These are phyloP conservation scores for Xylaria flabelliformis DNA, from an alignment of 495 filamentous ascomycete species.

Conservation along the genomic window DNA sequence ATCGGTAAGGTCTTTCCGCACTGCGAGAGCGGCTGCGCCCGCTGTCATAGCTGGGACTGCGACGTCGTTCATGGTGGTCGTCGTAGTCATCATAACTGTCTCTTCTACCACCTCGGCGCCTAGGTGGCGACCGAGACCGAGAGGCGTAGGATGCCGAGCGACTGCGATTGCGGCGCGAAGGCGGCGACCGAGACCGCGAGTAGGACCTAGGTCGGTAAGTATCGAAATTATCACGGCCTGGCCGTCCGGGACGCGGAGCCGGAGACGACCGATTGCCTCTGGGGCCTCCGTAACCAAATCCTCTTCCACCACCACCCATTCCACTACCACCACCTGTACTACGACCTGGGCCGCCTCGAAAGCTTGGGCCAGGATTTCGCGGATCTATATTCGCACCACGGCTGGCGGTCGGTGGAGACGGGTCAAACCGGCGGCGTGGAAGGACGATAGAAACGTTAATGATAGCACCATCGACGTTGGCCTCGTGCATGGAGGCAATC, in stretches of 20 bases:
- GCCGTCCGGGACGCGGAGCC: slow-evolving; percentile 47
- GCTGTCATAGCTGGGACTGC: slow-evolving; percentile 49
- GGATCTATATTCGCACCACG: slow-evolving; percentile 58
- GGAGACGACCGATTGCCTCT: slow-evolving; percentile 49
- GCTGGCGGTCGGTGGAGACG: slow-evolving; percentile 55
- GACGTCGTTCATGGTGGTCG: slow-evolving; percentile 52
- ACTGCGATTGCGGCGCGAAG: slow-evolving; percentile 52
- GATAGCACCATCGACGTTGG: slow-evolving; percentile 85
- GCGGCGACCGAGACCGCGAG: slow-evolving; percentile 63
- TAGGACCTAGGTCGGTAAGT: slow-evolving; percentile 60
- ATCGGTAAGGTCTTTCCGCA: slow-evolving; percentile 36
- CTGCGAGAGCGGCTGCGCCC: slow-evolving; percentile 39
- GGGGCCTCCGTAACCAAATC: slow-evolving; percentile 33
- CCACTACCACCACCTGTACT: slow-evolving; percentile 37
- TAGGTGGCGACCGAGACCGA: slow-evolving; percentile 37
- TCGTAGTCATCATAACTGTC: slow-evolving; percentile 49
- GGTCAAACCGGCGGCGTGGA: slow-evolving; percentile 72
- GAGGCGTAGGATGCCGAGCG: slow-evolving; percentile 39
- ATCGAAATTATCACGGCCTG: slow-evolving; percentile 54
- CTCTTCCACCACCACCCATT: slow-evolving; percentile 40
- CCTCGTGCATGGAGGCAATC: slow-evolving; percentile 98
- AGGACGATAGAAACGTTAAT: slow-evolving; percentile 94
- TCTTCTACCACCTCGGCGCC: slow-evolving; percentile 46
- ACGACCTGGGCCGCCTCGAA: slow-evolving; percentile 33
- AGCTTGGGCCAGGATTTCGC: slow-evolving; percentile 49